Percentiles rank a stretch among this genome's conserved stretches.
Conservation (phyloP, 2,329 filamentous ascomycete species). For the Stagonosporopsis chrysanthemi region DNA sequence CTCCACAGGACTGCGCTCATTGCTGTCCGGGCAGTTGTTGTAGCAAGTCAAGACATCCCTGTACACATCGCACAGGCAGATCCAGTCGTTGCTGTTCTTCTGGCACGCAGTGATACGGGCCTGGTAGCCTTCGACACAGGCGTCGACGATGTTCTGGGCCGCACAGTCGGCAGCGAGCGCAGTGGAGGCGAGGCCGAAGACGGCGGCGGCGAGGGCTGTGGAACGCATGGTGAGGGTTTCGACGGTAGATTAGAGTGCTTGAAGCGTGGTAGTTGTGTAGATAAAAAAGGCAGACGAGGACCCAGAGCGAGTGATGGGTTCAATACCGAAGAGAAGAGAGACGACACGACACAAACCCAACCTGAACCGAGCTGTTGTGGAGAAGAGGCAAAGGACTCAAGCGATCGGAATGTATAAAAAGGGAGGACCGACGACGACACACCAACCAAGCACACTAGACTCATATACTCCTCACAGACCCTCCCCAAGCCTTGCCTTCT, state of each 20-base stretch:
- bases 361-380: neutral
- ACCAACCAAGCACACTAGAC: too few relatives aligned
- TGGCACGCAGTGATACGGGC: constrained; percentile 54
- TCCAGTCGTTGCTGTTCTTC: constrained; percentile 56
- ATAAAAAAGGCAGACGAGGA: neutral
- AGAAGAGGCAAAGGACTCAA: constrained; percentile 1
- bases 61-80: constrained; percentile 66
- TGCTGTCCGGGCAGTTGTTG: constrained; percentile 67
- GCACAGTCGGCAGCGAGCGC: constrained; percentile 48
- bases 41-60: constrained; percentile 66
- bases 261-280: neutral
- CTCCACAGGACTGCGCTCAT: constrained; percentile 43
- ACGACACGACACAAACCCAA: neutral
- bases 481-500: too few relatives aligned
- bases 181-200: constrained; percentile 40
- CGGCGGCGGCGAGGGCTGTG: constrained; percentile 38
- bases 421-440: too few relatives aligned
- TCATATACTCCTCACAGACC: too few relatives aligned
- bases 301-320: constrained; percentile 11
- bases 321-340: neutral
- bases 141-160: constrained; percentile 58
- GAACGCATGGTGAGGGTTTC: constrained; percentile 43
- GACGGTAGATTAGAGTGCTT: too few relatives aligned
- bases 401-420: constrained; percentile 4
- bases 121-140: constrained; percentile 55